Evolutionary conservation across 176 grass and related monocot genomes (phyloP).

Genomic region (Ampelocalamus luodianensis): DNA sequence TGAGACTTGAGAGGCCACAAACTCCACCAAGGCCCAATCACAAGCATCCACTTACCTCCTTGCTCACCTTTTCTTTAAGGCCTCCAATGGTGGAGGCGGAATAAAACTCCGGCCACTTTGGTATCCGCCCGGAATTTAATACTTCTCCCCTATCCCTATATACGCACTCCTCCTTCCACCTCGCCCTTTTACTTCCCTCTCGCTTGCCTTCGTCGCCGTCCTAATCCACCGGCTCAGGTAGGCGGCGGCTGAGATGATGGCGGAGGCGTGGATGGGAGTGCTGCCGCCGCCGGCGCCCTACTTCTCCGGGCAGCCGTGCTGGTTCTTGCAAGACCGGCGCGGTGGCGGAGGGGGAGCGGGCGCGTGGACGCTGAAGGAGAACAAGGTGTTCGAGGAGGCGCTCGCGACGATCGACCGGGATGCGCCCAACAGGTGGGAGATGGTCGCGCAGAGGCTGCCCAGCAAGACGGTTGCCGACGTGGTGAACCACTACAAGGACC

Average conservation of each 20-base stretch:
- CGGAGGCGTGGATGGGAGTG: slow-evolving; percentile 65
- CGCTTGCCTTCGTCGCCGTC: slow-evolving; percentile 25
- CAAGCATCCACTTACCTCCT: slow-evolving; percentile 44
- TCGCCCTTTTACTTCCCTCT: slow-evolving; percentile 29
- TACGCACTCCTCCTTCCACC: slow-evolving; percentile 49
- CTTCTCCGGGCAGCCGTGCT: slow-evolving; percentile 58
- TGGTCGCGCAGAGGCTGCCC: slow-evolving; percentile 68
- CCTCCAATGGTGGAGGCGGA: slow-evolving; percentile 64
- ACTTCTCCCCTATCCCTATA: slow-evolving; percentile 42
- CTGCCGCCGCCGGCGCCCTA: slow-evolving; percentile 47
- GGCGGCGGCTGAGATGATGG: slow-evolving; percentile 65
- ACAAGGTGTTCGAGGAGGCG: slow-evolving; percentile 91
- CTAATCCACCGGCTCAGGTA: slow-evolving; percentile 9
- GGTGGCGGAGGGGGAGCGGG: slow-evolving; percentile 15
- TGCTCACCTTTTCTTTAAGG: slow-evolving; percentile 34
- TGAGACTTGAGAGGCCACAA: slow-evolving; percentile 65
- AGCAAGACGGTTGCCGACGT: slow-evolving; percentile 73
- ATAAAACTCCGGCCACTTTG: slow-evolving; percentile 55
- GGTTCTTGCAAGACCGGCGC: slow-evolving; percentile 36
- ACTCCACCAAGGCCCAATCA: slow-evolving; percentile 62
- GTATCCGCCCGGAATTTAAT: slow-evolving; percentile 40
- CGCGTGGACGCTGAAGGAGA: slow-evolving; percentile 76
- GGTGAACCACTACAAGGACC: slow-evolving; percentile 67
- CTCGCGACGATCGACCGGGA: slow-evolving; percentile 71
- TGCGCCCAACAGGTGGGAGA: slow-evolving; percentile 77